Evolutionary conservation across 768 basidiomycete species (phyloP).

Genomic region (Asterophora lycoperdoides): DNA sequence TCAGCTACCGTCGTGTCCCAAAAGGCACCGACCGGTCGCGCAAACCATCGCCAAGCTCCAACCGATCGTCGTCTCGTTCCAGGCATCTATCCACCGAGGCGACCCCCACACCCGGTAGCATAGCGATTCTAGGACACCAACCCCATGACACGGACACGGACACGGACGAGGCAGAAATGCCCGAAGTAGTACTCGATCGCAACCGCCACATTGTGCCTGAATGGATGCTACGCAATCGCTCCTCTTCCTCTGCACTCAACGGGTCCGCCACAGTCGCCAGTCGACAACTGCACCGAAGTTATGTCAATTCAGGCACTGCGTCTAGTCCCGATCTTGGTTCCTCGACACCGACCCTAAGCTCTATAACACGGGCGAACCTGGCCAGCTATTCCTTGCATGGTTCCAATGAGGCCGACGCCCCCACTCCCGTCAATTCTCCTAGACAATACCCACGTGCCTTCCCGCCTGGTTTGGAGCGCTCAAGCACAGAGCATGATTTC

Average conservation of each 20-base stretch:
- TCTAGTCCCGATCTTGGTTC: constrained; percentile 68
- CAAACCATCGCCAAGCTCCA: constrained; percentile 18
- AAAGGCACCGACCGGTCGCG: constrained; percentile 30
- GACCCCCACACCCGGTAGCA: constrained; percentile 13
- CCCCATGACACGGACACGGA: constrained; percentile 39
- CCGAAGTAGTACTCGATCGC: constrained; percentile 88
- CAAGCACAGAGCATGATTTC: constrained; percentile 9
- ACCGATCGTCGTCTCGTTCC: constrained; percentile 15
- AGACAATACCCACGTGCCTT: constrained; percentile 30
- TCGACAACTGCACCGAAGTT: constrained; percentile 36
- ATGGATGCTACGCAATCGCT: constrained; percentile 71
- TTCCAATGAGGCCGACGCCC: constrained; percentile 37
- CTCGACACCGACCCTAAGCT: constrained; percentile 22
- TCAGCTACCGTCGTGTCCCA: constrained; percentile 84
- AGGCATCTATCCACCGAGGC: constrained; percentile 24
- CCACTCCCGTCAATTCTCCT: constrained; percentile 49
- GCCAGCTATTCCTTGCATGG: constrained; percentile 34
- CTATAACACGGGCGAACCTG: constrained; percentile 26
- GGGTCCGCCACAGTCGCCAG: constrained; percentile 30
- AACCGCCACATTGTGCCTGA: constrained; percentile 96
- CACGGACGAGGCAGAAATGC: constrained; percentile 77
- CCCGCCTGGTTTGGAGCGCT: constrained; percentile 23
- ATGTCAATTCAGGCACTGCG: constrained; percentile 49
- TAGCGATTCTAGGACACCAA: constrained; percentile 15
- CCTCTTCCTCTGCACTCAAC: constrained; percentile 47